phyloP scores from a whole-genome alignment of 441 rosid genomes.

The Brassica balearica region DNA sequence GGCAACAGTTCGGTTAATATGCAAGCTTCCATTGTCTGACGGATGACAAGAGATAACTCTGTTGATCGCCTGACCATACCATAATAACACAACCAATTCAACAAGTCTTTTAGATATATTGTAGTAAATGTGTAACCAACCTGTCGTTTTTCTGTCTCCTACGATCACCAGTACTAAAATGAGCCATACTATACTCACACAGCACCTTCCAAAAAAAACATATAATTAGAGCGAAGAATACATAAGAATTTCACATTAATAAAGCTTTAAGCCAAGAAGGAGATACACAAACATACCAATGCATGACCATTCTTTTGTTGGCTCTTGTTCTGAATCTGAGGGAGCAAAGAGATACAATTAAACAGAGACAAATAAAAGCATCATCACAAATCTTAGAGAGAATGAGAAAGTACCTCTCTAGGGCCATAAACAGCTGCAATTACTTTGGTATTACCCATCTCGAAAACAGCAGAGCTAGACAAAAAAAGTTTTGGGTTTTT shows the following conservation, averaged over 20 bases:
- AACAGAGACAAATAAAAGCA: neutral
- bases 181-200: conserved; percentile 95
- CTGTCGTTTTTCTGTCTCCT: conserved; percentile 91
- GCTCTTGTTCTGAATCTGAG: conserved; percentile 46
- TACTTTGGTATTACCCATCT: conserved; percentile 96
- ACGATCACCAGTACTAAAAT: conserved; percentile 94
- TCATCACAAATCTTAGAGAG: conserved; percentile 6
- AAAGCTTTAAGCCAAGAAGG: no score
- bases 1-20: conserved; percentile 86
- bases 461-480: conserved; percentile 79
- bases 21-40: conserved; percentile 94
- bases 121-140: conserved; percentile 39
- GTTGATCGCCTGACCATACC: conserved; percentile 73
- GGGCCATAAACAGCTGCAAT: conserved; percentile 97
- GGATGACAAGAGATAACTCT: conserved; percentile 89
- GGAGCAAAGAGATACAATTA: neutral
- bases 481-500: neutral
- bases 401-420: conserved; percentile 63
- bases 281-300: conserved; percentile 52
- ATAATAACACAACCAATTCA: conserved; percentile 8
- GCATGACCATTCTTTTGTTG: conserved; percentile 74
- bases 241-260: neutral
- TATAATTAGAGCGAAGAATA: neutral
- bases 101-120: neutral
- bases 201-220: conserved; percentile 52